phyloP scores from a whole-genome alignment of 768 basidiomycete species.

The Pleurotus salmoneostramineus region DNA sequence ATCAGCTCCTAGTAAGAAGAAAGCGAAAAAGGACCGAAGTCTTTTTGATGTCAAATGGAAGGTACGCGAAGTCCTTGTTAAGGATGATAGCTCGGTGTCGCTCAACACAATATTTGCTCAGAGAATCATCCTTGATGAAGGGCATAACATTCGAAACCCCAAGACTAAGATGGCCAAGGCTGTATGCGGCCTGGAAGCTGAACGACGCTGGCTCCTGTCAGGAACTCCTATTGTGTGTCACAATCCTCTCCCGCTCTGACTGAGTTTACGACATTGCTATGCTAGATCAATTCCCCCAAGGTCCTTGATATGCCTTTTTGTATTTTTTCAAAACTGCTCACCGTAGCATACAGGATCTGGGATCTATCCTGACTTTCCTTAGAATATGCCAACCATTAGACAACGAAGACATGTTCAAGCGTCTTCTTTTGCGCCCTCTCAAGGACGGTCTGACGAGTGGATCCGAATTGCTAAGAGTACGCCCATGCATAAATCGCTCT shows the following conservation, averaged over 20 bases:
- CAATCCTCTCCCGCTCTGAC: not conserved
- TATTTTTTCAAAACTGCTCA: not conserved
- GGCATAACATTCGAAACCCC: constrained; percentile 82
- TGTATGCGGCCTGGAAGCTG: constrained; percentile 55
- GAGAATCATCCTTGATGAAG: constrained; percentile 86
- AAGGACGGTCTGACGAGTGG: constrained; percentile 66
- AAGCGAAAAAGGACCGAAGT: constrained; percentile 51
- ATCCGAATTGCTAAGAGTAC: constrained; percentile 65
- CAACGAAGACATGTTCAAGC: constrained; percentile 77
- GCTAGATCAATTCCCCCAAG: constrained; percentile 75
- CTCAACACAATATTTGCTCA: constrained; percentile 17
- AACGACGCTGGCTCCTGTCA: constrained; percentile 76
- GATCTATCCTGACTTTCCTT: constrained; percentile 81
- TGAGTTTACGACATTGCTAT: not conserved
- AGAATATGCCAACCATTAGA: constrained; percentile 84
- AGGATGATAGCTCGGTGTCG: not conserved
- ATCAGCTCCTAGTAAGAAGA: constrained; percentile 46
- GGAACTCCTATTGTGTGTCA: constrained; percentile 86
- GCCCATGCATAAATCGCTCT: constrained; percentile 12
- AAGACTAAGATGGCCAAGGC: constrained; percentile 81
- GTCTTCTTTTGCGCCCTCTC: constrained; percentile 74
- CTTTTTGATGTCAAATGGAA: constrained; percentile 82
- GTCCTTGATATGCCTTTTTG: constrained; percentile 25
- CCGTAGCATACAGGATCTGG: constrained; percentile 61
- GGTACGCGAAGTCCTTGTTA: constrained; percentile 30